A percentile compares a stretch with the other conserved stretches of the same genome.
Conservation (phyloP, 129 eudicot species). For the Heracleum sosnowskyi region DNA sequence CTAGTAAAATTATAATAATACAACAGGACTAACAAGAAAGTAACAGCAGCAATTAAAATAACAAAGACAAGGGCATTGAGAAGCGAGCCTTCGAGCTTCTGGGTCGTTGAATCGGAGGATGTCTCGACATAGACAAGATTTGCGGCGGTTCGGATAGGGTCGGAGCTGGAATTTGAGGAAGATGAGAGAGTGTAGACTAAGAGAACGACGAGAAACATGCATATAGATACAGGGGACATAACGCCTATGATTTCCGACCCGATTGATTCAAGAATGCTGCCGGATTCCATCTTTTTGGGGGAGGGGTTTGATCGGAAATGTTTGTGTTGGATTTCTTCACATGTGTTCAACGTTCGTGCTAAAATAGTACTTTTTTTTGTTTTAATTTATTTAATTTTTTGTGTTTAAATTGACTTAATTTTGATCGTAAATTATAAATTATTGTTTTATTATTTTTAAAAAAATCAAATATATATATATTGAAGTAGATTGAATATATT, state of each 20-base stretch:
- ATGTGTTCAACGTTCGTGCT: too few species aligned
- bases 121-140: conserved; percentile 76
- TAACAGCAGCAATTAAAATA: conserved; percentile 58
- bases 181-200: conserved; percentile 62
- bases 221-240: conserved; percentile 88
- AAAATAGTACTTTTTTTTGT: too few species aligned
- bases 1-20: conserved; percentile 79
- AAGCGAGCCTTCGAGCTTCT: conserved; percentile 76
- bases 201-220: conserved; percentile 91
- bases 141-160: conserved; percentile 84
- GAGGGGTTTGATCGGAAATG: neutral
- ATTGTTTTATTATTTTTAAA: too few species aligned
- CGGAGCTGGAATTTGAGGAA: conserved; percentile 26
- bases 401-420: too few species aligned
- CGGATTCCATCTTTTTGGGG: conserved; percentile 33
- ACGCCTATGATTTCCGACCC: conserved; percentile 78
- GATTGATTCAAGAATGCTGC: conserved; percentile 61
- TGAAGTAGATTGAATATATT: too few species aligned
- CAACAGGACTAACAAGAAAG: conserved; percentile 75
- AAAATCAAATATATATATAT: too few species aligned
- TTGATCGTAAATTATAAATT: too few species aligned
- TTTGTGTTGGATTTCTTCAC: too few species aligned
- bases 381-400: too few species aligned
- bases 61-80: conserved; percentile 80
- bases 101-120: conserved; percentile 56